A percentile compares a stretch with the other conserved stretches of the same genome.
phyloP scores from a whole-genome alignment of 495 filamentous ascomycete species.

The Penicillium arizonense region DNA sequence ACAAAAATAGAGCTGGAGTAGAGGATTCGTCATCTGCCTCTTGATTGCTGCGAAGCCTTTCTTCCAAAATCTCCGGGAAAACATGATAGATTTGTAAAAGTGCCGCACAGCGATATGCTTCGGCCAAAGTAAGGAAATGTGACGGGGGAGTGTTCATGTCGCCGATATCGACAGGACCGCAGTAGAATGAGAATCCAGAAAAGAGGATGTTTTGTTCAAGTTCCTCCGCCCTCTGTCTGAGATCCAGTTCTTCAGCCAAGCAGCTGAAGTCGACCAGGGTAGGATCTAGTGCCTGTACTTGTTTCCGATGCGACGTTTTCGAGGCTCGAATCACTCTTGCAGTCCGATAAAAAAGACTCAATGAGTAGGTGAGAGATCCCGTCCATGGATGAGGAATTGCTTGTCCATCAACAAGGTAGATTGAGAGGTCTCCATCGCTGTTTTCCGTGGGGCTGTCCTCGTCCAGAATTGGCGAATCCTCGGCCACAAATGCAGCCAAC shows the following conservation, averaged over 20 bases:
- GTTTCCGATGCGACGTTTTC: slow-evolving; percentile 13
- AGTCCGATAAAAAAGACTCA: slow-evolving; percentile 21
- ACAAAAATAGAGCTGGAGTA: slow-evolving; percentile 15
- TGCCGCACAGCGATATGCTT: slow-evolving; percentile 24
- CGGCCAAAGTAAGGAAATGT: slow-evolving; percentile 25
- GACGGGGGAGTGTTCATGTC: slow-evolving; percentile 25
- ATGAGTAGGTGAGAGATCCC: slow-evolving; percentile 19
- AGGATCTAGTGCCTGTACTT: slow-evolving; percentile 8
- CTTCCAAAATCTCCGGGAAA: slow-evolving; percentile 22
- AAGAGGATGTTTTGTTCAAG: slow-evolving; percentile 24
- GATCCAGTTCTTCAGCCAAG: slow-evolving; percentile 20
- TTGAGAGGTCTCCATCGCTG: slow-evolving; percentile 14
- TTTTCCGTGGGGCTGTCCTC: slow-evolving; percentile 16
- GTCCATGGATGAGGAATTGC: slow-evolving; percentile 25
- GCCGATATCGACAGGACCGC: slow-evolving; percentile 22
- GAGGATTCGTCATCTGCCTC: slow-evolving; percentile 1
- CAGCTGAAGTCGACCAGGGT: slow-evolving; percentile 17
- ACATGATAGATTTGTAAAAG: slow-evolving; percentile 28
- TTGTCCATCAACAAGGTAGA: slow-evolving; percentile 25
- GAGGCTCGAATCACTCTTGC: slow-evolving; percentile 19
- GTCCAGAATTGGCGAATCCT: slow-evolving; percentile 20
- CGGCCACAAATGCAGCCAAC: slow-evolving; percentile 24
- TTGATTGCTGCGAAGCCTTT: slow-evolving; percentile 12
- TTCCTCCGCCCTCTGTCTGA: slow-evolving; percentile 16
- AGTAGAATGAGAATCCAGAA: slow-evolving; percentile 21